phyloP scores from a whole-genome alignment of 1,284 basidiomycete genomes.

The Phaffia rhodozyma region DNA sequence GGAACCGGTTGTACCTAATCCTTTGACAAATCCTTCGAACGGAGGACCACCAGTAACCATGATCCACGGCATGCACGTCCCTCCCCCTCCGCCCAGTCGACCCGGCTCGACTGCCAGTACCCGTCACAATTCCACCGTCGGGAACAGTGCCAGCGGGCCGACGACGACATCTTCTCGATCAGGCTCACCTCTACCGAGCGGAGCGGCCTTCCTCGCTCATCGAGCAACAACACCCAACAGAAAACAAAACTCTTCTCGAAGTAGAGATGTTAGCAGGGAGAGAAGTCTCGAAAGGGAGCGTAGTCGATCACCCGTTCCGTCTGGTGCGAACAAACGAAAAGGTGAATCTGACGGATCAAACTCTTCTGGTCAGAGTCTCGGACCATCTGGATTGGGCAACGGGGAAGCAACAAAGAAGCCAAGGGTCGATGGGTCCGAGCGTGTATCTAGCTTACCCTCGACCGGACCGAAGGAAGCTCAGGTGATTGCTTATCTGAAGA shows the following conservation, averaged over 20 bases:
- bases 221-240: slow-evolving; percentile 64
- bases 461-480: slow-evolving; percentile 56
- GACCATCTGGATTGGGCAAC: no score
- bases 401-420: slow-evolving; percentile 1
- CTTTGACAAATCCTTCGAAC: not conserved
- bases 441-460: slow-evolving; percentile 25
- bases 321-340: slow-evolving; percentile 16
- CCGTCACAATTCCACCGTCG: not conserved
- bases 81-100: no score
- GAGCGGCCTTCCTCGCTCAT: slow-evolving; percentile 61
- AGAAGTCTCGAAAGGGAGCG: slow-evolving; percentile 25
- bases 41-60: not conserved
- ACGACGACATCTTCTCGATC: slow-evolving; percentile 23
- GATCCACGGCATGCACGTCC: not conserved
- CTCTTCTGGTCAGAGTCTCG: not conserved
- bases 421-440: slow-evolving; percentile 18
- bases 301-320: not conserved
- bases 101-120: not conserved
- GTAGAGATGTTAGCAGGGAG: slow-evolving; percentile 24
- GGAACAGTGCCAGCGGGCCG: slow-evolving; percentile 19
- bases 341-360: slow-evolving; percentile 4
- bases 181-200: slow-evolving; percentile 37
- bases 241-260: slow-evolving; percentile 37
- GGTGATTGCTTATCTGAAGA: slow-evolving; percentile 35
- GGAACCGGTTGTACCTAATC: not conserved